phyloP scores from a whole-genome alignment of 192 early-diverging fungal genomes.

The Cladochytrium replicatum region DNA sequence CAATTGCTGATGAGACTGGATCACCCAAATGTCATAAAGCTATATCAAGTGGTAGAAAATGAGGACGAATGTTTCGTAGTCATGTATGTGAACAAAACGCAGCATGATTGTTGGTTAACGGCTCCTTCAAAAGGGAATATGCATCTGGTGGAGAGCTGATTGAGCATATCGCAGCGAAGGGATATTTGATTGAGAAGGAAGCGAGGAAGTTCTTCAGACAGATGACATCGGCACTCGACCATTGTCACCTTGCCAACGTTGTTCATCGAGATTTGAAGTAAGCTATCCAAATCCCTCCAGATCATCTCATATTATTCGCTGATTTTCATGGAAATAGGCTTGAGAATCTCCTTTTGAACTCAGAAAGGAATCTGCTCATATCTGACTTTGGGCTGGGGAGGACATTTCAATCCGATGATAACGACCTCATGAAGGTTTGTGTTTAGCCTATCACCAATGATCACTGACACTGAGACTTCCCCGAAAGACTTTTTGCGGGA shows the following conservation, averaged over 20 bases:
- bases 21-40: constrained; percentile 52
- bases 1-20: constrained; percentile 50
- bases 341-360: constrained; percentile 46
- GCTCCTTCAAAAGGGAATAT: constrained; percentile 40
- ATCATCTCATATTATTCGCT: neutral
- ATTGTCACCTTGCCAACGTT: constrained; percentile 50
- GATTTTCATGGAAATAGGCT: constrained; percentile 11
- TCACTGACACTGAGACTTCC: neutral
- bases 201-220: constrained; percentile 49
- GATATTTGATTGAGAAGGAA: constrained; percentile 38
- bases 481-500: constrained; percentile 50
- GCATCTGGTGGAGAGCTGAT: constrained; percentile 52
- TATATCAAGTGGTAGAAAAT: constrained; percentile 52
- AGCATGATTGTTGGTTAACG: constrained; percentile 2
- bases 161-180: constrained; percentile 41
- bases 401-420: constrained; percentile 30
- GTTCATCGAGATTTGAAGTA: constrained; percentile 49
- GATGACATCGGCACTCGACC: constrained; percentile 51
- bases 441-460: neutral
- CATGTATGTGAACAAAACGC: constrained; percentile 33
- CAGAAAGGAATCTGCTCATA: constrained; percentile 38
- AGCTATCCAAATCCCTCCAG: neutral
- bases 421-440: constrained; percentile 43
- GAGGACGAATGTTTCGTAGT: constrained; percentile 54
- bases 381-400: constrained; percentile 54